Conservation (phyloP, 2,329 filamentous ascomycete genomes). For the Pseudogymnoascus sp. region DNA sequence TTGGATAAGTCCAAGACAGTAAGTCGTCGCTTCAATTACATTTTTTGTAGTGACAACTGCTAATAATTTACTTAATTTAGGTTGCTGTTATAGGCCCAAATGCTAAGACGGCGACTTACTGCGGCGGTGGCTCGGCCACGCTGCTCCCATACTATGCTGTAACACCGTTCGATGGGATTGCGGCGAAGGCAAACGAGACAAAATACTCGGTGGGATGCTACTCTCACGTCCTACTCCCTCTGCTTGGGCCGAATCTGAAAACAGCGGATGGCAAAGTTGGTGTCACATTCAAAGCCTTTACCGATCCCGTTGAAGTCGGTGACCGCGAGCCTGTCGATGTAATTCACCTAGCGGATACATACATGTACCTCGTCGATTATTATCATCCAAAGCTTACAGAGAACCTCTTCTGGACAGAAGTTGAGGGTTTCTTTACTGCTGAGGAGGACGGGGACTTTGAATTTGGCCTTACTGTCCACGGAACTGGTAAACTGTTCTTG, state of each 20-base stretch:
- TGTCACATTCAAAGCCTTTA: constrained; percentile 55
- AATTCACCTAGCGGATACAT: constrained; percentile 35
- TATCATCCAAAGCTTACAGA: constrained; percentile 29
- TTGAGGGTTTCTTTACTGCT: constrained; percentile 28
- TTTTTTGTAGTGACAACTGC: background rate
- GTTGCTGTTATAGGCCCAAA: constrained; percentile 49
- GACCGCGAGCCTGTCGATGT: constrained; percentile 45
- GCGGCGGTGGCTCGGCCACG: constrained; percentile 30
- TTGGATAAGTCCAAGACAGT: constrained; percentile 35
- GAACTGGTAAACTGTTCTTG: constrained; percentile 30
- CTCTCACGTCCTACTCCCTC: constrained; percentile 54
- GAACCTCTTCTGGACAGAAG: constrained; percentile 34
- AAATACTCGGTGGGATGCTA: constrained; percentile 52
- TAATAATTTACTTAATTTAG: constrained; percentile 15
- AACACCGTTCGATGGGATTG: constrained; percentile 29
- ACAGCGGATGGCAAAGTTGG: constrained; percentile 46
- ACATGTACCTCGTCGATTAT: constrained; percentile 39
- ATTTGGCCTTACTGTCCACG: constrained; percentile 28
- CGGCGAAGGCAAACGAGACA: constrained; percentile 14
- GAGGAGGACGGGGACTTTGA: constrained; percentile 28
- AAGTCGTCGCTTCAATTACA: background rate
- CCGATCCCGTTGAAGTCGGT: constrained; percentile 36
- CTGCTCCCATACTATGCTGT: constrained; percentile 29
- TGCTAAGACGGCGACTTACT: constrained; percentile 33
- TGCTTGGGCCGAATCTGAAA: constrained; percentile 46